Conservation (phyloP, 2,329 filamentous ascomycete genomes). For the Aspergillus sp. region DNA sequence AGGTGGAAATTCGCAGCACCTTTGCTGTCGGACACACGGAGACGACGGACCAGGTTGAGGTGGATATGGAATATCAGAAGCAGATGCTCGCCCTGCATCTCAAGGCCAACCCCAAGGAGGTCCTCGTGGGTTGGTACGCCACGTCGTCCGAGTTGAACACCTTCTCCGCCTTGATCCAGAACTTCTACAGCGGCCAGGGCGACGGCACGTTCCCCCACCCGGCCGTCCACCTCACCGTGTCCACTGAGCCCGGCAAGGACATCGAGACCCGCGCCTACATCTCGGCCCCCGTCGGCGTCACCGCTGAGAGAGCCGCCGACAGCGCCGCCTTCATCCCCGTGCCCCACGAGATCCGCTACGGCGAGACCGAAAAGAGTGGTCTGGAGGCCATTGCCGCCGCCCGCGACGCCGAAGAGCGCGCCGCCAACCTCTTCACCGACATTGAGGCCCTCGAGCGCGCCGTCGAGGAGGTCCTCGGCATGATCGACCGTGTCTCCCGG, state of each 20-base stretch:
- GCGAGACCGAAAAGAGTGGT: slow-evolving; percentile 71
- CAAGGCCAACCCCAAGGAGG: slow-evolving; percentile 89
- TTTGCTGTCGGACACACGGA: slow-evolving; percentile 99
- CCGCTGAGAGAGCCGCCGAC: slow-evolving; percentile 89
- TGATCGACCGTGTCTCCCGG: slow-evolving; percentile 86
- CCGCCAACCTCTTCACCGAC: slow-evolving; percentile 74
- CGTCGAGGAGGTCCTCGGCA: slow-evolving; percentile 80
- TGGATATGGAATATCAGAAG: slow-evolving; percentile 99
- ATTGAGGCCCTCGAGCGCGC: slow-evolving; percentile 85
- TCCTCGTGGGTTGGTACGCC: slow-evolving; percentile 96
- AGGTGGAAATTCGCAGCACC: slow-evolving; percentile 92
- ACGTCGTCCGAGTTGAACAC: slow-evolving; percentile 96
- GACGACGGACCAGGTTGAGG: slow-evolving; percentile 97
- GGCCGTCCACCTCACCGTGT: slow-evolving; percentile 95
- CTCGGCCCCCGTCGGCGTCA: slow-evolving; percentile 90
- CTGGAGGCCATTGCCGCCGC: slow-evolving; percentile 82
- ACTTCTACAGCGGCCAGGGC: slow-evolving; percentile 96
- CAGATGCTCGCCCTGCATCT: slow-evolving; percentile 96
- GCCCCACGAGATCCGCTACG: slow-evolving; percentile 88
- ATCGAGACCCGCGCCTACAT: slow-evolving; percentile 94
- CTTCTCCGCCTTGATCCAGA: slow-evolving; percentile 97
- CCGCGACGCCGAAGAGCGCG: slow-evolving; percentile 72
- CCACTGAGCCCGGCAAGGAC: slow-evolving; percentile 81
- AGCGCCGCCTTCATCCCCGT: slow-evolving; percentile 97
- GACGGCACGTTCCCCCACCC: slow-evolving; percentile 97